Evolutionary conservation across 1,284 basidiomycete genomes (phyloP), one percentile per base, ranked within the genome.

Genomic region (Flammula alnicola): DNA sequence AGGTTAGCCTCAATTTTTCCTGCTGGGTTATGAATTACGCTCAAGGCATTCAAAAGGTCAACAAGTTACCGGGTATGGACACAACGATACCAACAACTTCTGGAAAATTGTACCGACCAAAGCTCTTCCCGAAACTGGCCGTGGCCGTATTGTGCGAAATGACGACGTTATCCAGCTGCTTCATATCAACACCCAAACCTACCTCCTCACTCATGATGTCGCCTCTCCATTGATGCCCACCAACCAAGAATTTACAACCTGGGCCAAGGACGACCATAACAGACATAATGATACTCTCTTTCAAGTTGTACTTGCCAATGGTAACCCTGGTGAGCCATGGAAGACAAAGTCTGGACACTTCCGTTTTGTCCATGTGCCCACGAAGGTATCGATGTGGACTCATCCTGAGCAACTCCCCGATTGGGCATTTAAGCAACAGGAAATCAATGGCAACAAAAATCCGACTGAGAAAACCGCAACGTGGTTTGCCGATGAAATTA

Each of bases 391-490:
- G 1, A 83, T 99, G 77, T 98, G 94, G 95, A 98, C 95, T 5
- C 91, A 96, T 65, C 62, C 80, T 9, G 83, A 87, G 47, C 80
- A 84, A 39, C 77, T 99, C 9, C 97, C 97, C 0, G 95, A 95
- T 1, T 99, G 97, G 97, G 97, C 86, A 1, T 95, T 88, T 77
- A 90, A 89, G 63, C 97, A 99, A 70, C 95, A 98, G 64, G 97
- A 99, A 66, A 84, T 99, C 59, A 99, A 99, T 63, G 97, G 97
- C 0, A 95, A 98, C 76, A 99, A 98, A 79, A 95, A 92, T 52
- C 76, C 88, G 4, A 71, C 78, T 17, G 97, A 98, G 55, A 88
- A 85, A 66, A 85, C 84, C 9, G 88, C 90, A 1, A 80, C 85
- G 17, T 99, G 97, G 97, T 91, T 81, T 67, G 87, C 91, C 11